Percentiles rank a stretch among this genome's conserved stretches.
These are phyloP conservation scores for Rutstroemia sp. DNA, from an alignment of 2,329 filamentous ascomycete genomes.

Conservation along the genomic window DNA sequence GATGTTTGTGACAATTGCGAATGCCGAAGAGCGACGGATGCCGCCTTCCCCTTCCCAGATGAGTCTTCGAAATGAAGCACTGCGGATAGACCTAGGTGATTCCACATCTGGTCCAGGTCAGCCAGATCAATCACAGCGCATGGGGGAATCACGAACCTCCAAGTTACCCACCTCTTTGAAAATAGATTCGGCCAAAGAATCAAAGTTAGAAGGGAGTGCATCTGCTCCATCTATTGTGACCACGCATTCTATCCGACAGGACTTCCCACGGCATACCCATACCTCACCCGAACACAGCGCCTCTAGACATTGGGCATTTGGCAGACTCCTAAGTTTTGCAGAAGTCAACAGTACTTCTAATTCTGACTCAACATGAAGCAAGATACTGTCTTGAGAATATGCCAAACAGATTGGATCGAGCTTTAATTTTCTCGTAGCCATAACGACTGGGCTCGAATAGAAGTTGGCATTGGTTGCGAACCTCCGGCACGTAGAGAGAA, in stretches of 20 bases:
- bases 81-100: conserved; percentile 19
- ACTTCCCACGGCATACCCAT: conserved; percentile 20
- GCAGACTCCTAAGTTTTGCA: not conserved
- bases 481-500: no score
- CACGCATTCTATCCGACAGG: conserved; percentile 17
- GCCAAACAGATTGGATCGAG: conserved; percentile 15
- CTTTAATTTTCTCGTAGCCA: conserved; percentile 14
- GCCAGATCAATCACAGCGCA: not conserved
- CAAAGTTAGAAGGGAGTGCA: not conserved
- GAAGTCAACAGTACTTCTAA: conserved; percentile 9
- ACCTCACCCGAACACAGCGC: conserved; percentile 19
- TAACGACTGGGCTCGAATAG: not conserved
- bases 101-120: conserved; percentile 21
- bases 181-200: conserved; percentile 13
- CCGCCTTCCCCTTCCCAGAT: not conserved
- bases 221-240: conserved; percentile 15
- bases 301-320: conserved; percentile 3
- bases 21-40: conserved; percentile 19
- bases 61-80: conserved; percentile 5
- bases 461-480: no score
- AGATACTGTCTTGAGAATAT: conserved; percentile 9
- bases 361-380: conserved; percentile 11
- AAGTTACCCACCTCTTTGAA: conserved; percentile 16
- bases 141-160: conserved; percentile 13
- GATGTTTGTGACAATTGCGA: conserved; percentile 1